phyloP scores from a whole-genome alignment of 768 basidiomycete genomes.

The Mrakia hoshinonis region DNA sequence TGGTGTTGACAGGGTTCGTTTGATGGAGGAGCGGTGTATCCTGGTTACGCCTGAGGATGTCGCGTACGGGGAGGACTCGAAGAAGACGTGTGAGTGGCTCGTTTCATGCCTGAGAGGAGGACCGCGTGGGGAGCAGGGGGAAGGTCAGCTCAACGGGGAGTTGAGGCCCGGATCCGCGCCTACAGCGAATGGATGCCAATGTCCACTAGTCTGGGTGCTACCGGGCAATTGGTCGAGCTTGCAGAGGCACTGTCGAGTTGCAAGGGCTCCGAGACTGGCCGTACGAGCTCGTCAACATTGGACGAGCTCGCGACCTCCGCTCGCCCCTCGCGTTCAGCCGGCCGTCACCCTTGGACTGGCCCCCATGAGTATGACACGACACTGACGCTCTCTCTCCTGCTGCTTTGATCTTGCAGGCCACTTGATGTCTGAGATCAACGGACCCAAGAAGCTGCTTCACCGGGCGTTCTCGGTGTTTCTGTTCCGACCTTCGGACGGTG shows the following conservation, averaged over 20 bases:
- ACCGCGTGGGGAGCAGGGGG: neutral
- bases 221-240: neutral
- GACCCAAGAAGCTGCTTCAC: constrained; percentile 58
- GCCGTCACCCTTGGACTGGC: no score
- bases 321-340: no score
- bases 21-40: constrained; percentile 76
- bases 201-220: no score
- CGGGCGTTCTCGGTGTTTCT: constrained; percentile 97
- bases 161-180: no score
- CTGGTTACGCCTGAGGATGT: constrained; percentile 39
- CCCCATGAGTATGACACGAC: no score
- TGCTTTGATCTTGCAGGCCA: constrained; percentile 54
- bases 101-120: neutral
- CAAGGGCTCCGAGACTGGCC: no score
- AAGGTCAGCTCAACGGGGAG: neutral
- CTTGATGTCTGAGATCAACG: constrained; percentile 88
- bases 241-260: no score
- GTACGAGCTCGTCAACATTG: neutral
- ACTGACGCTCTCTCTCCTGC: neutral
- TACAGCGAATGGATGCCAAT: no score
- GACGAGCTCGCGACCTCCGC: no score
- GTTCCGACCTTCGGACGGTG: constrained; percentile 88
- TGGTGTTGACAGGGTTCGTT: constrained; percentile 47
- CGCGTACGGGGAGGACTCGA: constrained; percentile 53
- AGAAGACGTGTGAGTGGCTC: constrained; percentile 76